phyloP scores from a whole-genome alignment of 2,329 filamentous ascomycete species.

The Trichoderma atrobrunneum region DNA sequence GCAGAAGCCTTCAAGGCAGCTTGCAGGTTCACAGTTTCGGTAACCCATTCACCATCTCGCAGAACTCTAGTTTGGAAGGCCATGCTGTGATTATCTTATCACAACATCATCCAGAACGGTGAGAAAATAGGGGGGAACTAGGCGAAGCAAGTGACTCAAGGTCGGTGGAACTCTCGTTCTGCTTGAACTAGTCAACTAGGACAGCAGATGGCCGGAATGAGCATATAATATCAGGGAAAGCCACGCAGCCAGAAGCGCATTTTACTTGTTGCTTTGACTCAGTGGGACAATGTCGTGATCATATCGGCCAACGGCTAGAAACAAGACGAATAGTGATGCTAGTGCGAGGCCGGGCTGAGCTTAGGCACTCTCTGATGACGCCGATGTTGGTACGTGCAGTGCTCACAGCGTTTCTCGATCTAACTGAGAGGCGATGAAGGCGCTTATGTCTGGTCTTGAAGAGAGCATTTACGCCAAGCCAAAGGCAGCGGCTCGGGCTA shows the following conservation, averaged over 20 bases:
- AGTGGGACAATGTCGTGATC: neutral
- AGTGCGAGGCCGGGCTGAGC: neutral
- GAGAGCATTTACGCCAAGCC: neutral
- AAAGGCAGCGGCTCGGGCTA: neutral
- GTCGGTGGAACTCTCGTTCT: neutral
- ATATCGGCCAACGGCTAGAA: neutral
- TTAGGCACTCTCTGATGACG: neutral
- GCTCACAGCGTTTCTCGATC: neutral
- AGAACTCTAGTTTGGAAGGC: conserved; percentile 55
- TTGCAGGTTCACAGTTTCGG: conserved; percentile 47
- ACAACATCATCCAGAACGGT: conserved; percentile 22
- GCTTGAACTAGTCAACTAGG: neutral
- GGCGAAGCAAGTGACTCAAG: neutral
- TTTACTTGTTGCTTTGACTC: neutral
- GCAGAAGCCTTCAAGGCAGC: conserved; percentile 41
- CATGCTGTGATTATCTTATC: conserved; percentile 31
- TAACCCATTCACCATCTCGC: conserved; percentile 55
- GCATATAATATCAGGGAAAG: neutral
- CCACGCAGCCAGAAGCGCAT: neutral
- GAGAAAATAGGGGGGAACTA: no score
- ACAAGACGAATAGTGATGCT: neutral
- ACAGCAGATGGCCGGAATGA: neutral
- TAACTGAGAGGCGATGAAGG: neutral
- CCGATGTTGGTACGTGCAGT: conserved; percentile 2
- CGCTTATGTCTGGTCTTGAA: neutral